A percentile compares a stretch with the other conserved stretches of the same genome.
These are phyloP conservation scores for Gossypium davidsonii DNA, from an alignment of 441 rosid genomes.

Conservation along the genomic window DNA sequence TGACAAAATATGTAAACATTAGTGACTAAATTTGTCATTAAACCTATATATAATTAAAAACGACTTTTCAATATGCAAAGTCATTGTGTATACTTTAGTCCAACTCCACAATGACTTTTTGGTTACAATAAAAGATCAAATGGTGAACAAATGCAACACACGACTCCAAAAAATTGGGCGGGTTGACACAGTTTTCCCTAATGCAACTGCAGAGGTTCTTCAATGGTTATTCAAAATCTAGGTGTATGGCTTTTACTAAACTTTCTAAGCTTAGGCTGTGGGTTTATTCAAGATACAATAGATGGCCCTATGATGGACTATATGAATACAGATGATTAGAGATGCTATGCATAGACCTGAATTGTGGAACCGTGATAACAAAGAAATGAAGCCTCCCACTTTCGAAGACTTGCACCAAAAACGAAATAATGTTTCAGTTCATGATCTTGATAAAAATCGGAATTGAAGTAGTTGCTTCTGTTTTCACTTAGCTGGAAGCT, in stretches of 20 bases:
- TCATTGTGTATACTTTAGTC: too few relatives aligned
- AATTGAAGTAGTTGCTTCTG: conserved; percentile 25
- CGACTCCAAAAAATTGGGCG: conserved; percentile 28
- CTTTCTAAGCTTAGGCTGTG: conserved; percentile 29
- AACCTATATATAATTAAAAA: too few relatives aligned
- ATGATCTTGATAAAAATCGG: conserved; percentile 41
- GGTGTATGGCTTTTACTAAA: conserved; percentile 34
- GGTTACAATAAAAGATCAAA: conserved; percentile 19
- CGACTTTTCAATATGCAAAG: too few relatives aligned
- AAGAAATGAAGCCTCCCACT: conserved; percentile 33
- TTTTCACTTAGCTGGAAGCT: conserved; percentile 38
- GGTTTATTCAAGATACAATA: conserved; percentile 40
- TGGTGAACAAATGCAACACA: conserved; percentile 27
- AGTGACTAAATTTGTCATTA: too few relatives aligned
- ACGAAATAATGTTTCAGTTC: conserved; percentile 33
- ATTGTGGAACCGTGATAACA: conserved; percentile 27
- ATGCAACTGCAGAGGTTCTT: conserved; percentile 26
- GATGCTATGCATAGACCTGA: conserved; percentile 37
- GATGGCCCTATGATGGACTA: conserved; percentile 32
- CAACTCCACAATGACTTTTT: not conserved
- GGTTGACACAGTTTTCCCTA: conserved; percentile 22
- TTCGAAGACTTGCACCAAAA: conserved; percentile 21
- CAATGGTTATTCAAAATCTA: conserved; percentile 29
- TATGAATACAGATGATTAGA: conserved; percentile 40
- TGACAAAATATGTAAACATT: too few relatives aligned